These are phyloP conservation scores for Hymenotorrendiella dingleyae DNA, from an alignment of 2,329 filamentous ascomycete species.

Conservation along the genomic window DNA sequence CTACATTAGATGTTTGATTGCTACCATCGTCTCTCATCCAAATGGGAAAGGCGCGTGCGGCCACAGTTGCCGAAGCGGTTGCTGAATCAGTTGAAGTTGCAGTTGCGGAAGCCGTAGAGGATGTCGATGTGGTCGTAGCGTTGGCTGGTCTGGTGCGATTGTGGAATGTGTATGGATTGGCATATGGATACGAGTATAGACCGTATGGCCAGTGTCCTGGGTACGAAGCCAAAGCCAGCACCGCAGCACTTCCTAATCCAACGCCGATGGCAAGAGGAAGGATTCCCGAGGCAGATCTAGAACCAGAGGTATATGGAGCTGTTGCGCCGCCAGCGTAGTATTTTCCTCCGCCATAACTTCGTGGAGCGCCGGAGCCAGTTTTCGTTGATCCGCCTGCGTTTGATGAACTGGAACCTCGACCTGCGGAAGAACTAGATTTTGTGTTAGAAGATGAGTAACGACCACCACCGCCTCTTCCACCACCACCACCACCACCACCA, in stretches of 20 bases:
- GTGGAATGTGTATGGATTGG: constrained; percentile 48
- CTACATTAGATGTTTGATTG: constrained; percentile 55
- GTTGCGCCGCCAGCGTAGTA: constrained; percentile 63
- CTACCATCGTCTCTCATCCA: constrained; percentile 22
- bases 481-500: not conserved
- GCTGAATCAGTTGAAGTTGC: constrained; percentile 1
- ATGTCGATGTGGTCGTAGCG: constrained; percentile 30
- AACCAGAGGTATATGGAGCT: constrained; percentile 55
- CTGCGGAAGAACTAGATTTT: constrained; percentile 18
- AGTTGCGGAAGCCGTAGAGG: constrained; percentile 33
- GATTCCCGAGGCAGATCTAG: constrained; percentile 40
- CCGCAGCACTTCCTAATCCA: constrained; percentile 27
- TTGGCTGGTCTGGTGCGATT: constrained; percentile 35
- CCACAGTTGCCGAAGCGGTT: too few species aligned
- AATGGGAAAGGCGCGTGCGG: constrained; percentile 26
- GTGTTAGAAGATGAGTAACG: not conserved
- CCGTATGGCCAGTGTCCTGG: constrained; percentile 58
- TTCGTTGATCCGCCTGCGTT: constrained; percentile 45
- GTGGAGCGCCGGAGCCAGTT: constrained; percentile 51
- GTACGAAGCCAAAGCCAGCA: constrained; percentile 32
- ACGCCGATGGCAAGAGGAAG: constrained; percentile 45
- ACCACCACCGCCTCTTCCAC: not conserved
- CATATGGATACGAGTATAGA: constrained; percentile 55
- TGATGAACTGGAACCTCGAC: constrained; percentile 25
- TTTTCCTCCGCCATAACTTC: constrained; percentile 53